Evolutionary conservation across 805 yeast species (phyloP), one percentile per base, ranked within the genome.

Genomic region (Ogataea minuta): DNA sequence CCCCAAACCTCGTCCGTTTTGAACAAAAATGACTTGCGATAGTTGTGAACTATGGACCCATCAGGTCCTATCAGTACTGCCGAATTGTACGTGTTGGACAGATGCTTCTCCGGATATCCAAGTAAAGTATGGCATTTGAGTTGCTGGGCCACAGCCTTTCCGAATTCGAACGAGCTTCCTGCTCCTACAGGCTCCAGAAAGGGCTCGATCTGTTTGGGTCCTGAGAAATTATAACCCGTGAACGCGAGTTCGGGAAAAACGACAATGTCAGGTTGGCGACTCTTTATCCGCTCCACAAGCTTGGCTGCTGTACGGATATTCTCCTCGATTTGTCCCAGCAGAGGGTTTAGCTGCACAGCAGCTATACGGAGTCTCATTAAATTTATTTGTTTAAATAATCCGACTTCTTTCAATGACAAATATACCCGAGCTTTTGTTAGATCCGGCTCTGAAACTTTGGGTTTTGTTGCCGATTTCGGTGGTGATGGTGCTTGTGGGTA

Each of bases 401-500:
- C 17, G 23, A 10, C 15, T 11, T 28, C 24, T 28, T 44, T 41
- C 41, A 31, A 36, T 13, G 50, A 48, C 54, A 33, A 45, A 4
- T 24, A 21, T 31, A 28, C 76, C 80, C 2, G 83, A 79, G 38
- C 60, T 83, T 14, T 62, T 80, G 11, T 66, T 91, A 31, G 98
- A 91, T 56, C 95, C 96, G 4, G 74, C 77, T 38, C 69, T 93
- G 45, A 82, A 84, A 58, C 75, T 79, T 52, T 91, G 98, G 97
- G 98, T 89, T 21, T 68, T 93, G 12, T 60, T 88, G 24, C 99
- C 99, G 16, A 90, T 93, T 30, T 79, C 95, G 5, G 57, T 84
- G 14, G 95, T 89, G 14, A 89, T 93, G 95, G 81, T 93, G 9
- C 63, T 90, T 41, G 88, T 88, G 4, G 96, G 96, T 6, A 61